phyloP scores from a whole-genome alignment of 2,329 filamentous ascomycete species.

The Phyllosticta ampelicida region DNA sequence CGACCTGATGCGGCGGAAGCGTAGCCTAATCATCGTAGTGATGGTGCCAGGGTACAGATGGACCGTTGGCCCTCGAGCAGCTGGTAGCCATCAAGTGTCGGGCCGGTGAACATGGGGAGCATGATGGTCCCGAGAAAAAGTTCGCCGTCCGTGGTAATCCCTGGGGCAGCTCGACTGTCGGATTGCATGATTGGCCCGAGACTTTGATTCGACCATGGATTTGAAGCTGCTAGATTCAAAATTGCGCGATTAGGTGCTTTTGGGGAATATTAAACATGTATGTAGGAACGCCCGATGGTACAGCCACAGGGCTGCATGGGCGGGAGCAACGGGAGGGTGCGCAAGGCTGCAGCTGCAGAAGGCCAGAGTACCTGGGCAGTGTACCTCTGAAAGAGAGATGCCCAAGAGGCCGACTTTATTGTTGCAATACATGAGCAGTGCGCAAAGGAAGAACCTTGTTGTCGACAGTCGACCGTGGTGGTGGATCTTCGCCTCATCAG shows the following conservation, averaged over 20 bases:
- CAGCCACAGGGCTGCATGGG: neutral
- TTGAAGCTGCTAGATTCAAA: neutral
- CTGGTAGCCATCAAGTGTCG: neutral
- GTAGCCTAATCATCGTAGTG: neutral
- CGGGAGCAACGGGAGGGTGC: neutral
- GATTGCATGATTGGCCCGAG: neutral
- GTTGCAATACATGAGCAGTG: no score
- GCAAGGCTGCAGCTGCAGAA: neutral
- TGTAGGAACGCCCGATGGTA: neutral
- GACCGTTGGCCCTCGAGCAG: neutral
- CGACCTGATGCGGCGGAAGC: neutral
- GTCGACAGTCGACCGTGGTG: neutral
- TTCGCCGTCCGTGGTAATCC: neutral
- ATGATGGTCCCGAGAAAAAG: neutral
- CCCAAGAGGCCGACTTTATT: neutral
- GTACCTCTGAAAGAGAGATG: neutral
- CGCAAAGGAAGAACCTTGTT: neutral
- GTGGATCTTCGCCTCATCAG: neutral
- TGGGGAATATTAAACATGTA: neutral
- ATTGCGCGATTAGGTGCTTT: neutral
- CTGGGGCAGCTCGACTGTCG: neutral
- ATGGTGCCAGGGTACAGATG: neutral
- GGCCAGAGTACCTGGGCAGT: neutral
- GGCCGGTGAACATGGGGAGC: neutral
- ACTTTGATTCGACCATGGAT: neutral